Evolutionary conservation across 495 filamentous ascomycete species (phyloP).

Genomic region (Halenospora varia): DNA sequence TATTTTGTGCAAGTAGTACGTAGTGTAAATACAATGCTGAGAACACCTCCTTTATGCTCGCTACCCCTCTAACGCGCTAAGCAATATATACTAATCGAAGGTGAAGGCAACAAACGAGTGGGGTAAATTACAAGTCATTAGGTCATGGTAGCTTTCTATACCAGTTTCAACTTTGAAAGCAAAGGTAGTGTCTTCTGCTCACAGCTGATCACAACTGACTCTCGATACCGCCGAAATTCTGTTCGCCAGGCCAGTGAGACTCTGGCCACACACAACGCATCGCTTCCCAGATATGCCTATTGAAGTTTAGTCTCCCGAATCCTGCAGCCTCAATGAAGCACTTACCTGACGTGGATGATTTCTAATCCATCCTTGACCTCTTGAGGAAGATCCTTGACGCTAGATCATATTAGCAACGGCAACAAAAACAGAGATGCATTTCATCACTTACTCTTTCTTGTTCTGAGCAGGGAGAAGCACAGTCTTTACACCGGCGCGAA

Average conservation of each 20-base stretch:
- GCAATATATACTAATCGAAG: no score
- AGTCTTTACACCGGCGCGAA: slow-evolving; percentile 90
- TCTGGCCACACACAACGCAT: slow-evolving; percentile 82
- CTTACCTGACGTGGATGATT: slow-evolving; percentile 85
- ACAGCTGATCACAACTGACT: slow-evolving; percentile 54
- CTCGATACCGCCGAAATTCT: slow-evolving; percentile 56
- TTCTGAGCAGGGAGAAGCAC: slow-evolving; percentile 87
- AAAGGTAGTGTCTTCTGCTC: no score
- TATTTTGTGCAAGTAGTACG: no score
- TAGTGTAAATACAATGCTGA: no score
- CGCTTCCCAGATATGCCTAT: slow-evolving; percentile 84
- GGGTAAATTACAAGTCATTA: not conserved
- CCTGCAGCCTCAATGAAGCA: slow-evolving; percentile 9
- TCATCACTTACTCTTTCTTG: slow-evolving; percentile 71
- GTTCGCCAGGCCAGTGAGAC: slow-evolving; percentile 70
- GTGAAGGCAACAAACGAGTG: no score
- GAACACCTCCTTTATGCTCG: no score
- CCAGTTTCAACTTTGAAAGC: no score
- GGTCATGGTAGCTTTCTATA: no score
- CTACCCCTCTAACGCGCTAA: no score
- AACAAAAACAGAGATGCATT: not conserved
- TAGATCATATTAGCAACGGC: slow-evolving; percentile 1
- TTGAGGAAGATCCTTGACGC: slow-evolving; percentile 78
- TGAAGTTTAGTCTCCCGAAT: slow-evolving; percentile 13
- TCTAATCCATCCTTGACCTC: slow-evolving; percentile 86